These are phyloP conservation scores for Monosporascus sp. DNA, from an alignment of 2,329 filamentous ascomycete genomes.

Conservation along the genomic window DNA sequence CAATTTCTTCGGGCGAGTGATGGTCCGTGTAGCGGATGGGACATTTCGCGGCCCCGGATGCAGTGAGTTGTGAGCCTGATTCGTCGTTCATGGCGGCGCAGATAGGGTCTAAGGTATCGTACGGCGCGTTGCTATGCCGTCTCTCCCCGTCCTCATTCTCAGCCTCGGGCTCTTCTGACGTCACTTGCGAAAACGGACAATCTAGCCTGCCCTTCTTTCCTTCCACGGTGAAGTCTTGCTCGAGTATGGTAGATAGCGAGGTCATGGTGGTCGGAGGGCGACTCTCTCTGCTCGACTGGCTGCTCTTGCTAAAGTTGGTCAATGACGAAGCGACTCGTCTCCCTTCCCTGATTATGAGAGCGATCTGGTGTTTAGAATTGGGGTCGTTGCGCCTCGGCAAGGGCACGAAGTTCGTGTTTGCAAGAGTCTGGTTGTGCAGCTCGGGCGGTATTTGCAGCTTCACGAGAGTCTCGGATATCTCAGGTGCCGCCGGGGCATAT, in stretches of 20 bases:
- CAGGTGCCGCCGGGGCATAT: slow-evolving; percentile 59
- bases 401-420: slow-evolving; percentile 47
- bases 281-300: slow-evolving; percentile 43
- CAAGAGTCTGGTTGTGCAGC: slow-evolving; percentile 39
- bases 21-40: slow-evolving; percentile 91
- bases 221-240: slow-evolving; percentile 85
- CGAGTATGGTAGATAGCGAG: slow-evolving; percentile 62
- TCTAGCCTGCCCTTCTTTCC: slow-evolving; percentile 72
- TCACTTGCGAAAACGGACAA: slow-evolving; percentile 65
- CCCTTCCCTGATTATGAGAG: slow-evolving; percentile 60
- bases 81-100: slow-evolving; percentile 61
- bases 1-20: slow-evolving; percentile 88
- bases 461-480: slow-evolving; percentile 61
- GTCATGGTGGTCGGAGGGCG: slow-evolving; percentile 44
- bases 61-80: slow-evolving; percentile 46
- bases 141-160: slow-evolving; percentile 23
- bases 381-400: slow-evolving; percentile 44
- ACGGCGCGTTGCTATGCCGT: slow-evolving; percentile 33
- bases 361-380: slow-evolving; percentile 52
- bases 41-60: slow-evolving; percentile 59
- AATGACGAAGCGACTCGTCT: slow-evolving; percentile 50
- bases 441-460: slow-evolving; percentile 62
- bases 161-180: slow-evolving; percentile 34
- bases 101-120: slow-evolving; percentile 53
- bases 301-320: slow-evolving; percentile 46